Percentiles rank a stretch among this genome's conserved stretches.
These are phyloP conservation scores for Penicillium bovifimosum DNA, from an alignment of 495 filamentous ascomycete species.

Conservation along the genomic window DNA sequence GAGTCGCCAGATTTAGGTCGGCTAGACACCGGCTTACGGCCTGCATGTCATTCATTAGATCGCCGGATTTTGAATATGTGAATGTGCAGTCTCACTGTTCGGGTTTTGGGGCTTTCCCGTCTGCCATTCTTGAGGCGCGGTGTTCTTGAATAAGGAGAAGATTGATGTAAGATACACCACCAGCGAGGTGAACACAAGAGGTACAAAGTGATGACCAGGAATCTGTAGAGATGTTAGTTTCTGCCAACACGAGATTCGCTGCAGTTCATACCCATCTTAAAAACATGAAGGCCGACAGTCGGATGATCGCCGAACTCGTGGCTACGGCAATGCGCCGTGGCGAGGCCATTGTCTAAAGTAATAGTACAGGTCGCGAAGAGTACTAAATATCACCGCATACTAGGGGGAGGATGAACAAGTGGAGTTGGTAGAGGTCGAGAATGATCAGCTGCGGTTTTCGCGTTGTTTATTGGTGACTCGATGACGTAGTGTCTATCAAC, in stretches of 20 bases:
- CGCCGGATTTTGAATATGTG: not conserved
- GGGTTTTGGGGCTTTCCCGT: not conserved
- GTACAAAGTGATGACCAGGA: constrained; percentile 57
- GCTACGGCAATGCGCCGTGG: constrained; percentile 24
- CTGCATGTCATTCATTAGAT: not conserved
- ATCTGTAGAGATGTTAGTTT: constrained; percentile 42
- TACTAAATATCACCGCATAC: not conserved
- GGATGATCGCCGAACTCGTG: constrained; percentile 56
- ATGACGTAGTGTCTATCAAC: constrained; percentile 1
- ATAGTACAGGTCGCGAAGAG: not conserved
- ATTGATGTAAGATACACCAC: constrained; percentile 70
- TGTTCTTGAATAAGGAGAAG: constrained; percentile 24
- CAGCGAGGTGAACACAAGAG: constrained; percentile 62
- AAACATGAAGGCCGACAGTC: constrained; percentile 64
- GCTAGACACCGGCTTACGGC: not conserved
- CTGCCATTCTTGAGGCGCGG: constrained; percentile 1
- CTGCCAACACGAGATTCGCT: too few species aligned
- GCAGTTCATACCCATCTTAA: constrained; percentile 70
- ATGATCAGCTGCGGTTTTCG: not conserved
- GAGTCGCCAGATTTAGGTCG: constrained; percentile 20
- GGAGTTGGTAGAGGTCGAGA: not conserved
- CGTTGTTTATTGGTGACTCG: not conserved
- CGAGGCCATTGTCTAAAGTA: constrained; percentile 23
- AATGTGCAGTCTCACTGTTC: not conserved
- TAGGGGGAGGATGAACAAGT: not conserved